Conservation (phyloP, 2,329 filamentous ascomycete genomes). For the Torrubiella hemipterigena region DNA sequence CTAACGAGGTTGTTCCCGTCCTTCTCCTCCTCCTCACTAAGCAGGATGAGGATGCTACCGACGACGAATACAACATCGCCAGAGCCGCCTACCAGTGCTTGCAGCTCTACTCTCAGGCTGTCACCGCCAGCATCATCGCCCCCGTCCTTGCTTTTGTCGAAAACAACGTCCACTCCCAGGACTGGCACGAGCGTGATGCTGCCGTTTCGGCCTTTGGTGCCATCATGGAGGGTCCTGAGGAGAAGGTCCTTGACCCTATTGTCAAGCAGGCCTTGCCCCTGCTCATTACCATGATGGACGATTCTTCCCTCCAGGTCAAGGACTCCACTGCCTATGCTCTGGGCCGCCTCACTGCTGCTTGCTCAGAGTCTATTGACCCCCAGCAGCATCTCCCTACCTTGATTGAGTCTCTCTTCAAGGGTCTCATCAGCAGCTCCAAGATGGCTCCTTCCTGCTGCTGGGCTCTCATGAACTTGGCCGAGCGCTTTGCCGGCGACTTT, state of each 20-base stretch:
- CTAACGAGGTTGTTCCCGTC: slow-evolving; percentile 87
- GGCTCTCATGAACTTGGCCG: slow-evolving; percentile 96
- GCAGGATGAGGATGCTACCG: slow-evolving; percentile 92
- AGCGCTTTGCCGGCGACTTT: slow-evolving; percentile 82
- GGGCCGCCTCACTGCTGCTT: slow-evolving; percentile 89
- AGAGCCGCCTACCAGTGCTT: slow-evolving; percentile 94
- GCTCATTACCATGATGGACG: slow-evolving; percentile 84
- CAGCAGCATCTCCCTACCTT: slow-evolving; percentile 70
- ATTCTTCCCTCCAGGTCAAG: slow-evolving; percentile 77
- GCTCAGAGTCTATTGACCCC: slow-evolving; percentile 83
- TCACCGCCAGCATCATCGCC: slow-evolving; percentile 71
- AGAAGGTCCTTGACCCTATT: slow-evolving; percentile 81
- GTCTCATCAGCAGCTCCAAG: slow-evolving; percentile 81
- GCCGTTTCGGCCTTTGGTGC: slow-evolving; percentile 95
- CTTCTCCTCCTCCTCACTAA: slow-evolving; percentile 81
- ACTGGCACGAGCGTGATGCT: slow-evolving; percentile 92
- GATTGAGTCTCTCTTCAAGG: slow-evolving; percentile 80
- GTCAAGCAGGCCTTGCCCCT: slow-evolving; percentile 92
- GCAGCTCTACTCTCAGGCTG: slow-evolving; percentile 88
- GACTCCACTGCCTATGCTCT: slow-evolving; percentile 95
- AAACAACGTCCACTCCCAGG: slow-evolving; percentile 73
- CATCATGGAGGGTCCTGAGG: slow-evolving; percentile 97
- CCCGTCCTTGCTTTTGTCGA: slow-evolving; percentile 89
- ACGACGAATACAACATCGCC: slow-evolving; percentile 96
- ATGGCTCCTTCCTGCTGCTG: slow-evolving; percentile 98